Evolutionary conservation across 1,284 basidiomycete species (phyloP).

Genomic region (Pseudozyma pruni): DNA sequence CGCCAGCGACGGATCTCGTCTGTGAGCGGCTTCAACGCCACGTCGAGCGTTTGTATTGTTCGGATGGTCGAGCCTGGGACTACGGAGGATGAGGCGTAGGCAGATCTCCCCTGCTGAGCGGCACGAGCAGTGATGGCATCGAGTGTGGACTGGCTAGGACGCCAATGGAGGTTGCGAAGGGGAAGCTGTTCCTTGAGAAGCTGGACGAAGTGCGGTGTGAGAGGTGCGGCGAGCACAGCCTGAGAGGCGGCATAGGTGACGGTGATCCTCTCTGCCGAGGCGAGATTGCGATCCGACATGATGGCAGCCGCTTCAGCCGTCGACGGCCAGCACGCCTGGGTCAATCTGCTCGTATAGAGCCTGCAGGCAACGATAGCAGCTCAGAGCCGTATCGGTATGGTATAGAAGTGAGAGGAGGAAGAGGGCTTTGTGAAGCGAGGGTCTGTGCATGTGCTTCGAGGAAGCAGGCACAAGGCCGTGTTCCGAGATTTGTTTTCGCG

Average conservation of each 20-base stretch:
- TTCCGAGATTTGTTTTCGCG: no score
- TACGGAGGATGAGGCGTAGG: constrained; percentile 25
- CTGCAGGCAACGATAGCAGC: no score
- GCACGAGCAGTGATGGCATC: constrained; percentile 39
- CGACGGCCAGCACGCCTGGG: no score
- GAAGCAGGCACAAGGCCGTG: no score
- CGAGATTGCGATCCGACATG: constrained; percentile 19
- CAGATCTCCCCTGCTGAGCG: constrained; percentile 35
- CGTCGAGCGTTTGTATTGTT: constrained; percentile 56
- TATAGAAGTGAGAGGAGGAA: no score
- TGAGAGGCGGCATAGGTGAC: constrained; percentile 63
- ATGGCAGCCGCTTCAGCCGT: background rate
- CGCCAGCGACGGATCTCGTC: constrained; percentile 48
- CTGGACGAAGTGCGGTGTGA: constrained; percentile 50
- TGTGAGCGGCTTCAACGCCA: constrained; percentile 48
- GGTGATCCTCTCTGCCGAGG: constrained; percentile 44
- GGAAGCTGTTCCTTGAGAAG: constrained; percentile 60
- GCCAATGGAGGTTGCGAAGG: constrained; percentile 65
- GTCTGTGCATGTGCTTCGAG: constrained; percentile 6
- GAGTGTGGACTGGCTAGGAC: constrained; percentile 48
- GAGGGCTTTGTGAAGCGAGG: no score
- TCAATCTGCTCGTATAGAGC: no score
- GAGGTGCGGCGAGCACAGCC: constrained; percentile 48
- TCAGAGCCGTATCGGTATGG: no score
- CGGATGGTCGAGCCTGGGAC: constrained; percentile 44